Evolutionary conservation across 305 asterid genomes (phyloP), one percentile per base, ranked within the genome.

Genomic region (Fraxinus angustifolia): DNA sequence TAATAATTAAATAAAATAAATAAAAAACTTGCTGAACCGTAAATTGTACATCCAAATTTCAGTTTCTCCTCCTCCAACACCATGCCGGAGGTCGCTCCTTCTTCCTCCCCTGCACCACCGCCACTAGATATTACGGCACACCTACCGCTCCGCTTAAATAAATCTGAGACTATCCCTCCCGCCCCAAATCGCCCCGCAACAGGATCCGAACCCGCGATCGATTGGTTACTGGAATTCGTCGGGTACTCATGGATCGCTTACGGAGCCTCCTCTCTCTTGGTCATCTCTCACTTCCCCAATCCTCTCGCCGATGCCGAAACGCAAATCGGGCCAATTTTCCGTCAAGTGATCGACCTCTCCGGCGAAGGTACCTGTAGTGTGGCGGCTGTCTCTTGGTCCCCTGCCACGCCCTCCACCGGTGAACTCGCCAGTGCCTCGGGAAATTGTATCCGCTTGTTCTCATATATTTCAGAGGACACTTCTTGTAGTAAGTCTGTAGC

Each of bases 211-310:
- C 85, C 95, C 17, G 81, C 88, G 36, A 91, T 89, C 81, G 98
- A 93, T 83, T 92, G 93, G 88, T 83, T 92, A 35, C 85, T 80
- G 82, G 92, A 92, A 88, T 95, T 95, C 82, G 85, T 90, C 76
- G 93, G 93, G 1, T 87, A 91, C 86, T 90, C 98, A 83, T 95
- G 99, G 99, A 86, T 95, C 87, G 98, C 97, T 10, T 95, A 93
- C 79, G 99, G 89, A 42, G 97, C 99, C 76, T 87, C 97, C 53
- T 90, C 97, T 73, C 94, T 93, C 58, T 82, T 93, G 19, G 94
- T 95, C 60, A 90, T 95, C 78, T 90, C 97, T 82, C 99, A 95
- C 88, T 90, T 92, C 42, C 97, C 98, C 42, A 90, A 91, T 79
- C 94, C 99, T 80, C 83, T 88, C 26, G 81, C 88, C 79, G 88